Conservation (phyloP, 1,139 yeast species). For the Saccharomycopsis crataegensis region DNA sequence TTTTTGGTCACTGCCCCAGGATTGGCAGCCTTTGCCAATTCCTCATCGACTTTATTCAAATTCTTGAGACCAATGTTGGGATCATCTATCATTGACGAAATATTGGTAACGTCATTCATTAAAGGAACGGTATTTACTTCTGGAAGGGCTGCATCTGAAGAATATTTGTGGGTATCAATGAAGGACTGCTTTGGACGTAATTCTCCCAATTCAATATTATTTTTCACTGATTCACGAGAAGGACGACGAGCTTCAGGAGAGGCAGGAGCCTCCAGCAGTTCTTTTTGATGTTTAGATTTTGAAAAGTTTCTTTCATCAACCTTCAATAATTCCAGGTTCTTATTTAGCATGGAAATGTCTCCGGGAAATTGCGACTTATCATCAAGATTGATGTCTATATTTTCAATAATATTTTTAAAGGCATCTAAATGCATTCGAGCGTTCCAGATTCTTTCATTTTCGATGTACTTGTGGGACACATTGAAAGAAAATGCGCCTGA, state of each 20-base stretch:
- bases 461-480: neutral
- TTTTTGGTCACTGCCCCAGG: neutral
- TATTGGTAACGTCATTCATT: no score
- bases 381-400: slow-evolving; percentile 27
- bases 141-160: no score
- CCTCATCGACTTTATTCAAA: neutral
- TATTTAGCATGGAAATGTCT: no score
- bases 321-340: no score
- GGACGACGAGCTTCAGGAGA: neutral
- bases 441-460: neutral
- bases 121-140: no score
- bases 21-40: neutral
- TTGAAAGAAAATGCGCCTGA: no score
- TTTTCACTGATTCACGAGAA: neutral
- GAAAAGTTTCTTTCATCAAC: no score
- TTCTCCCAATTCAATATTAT: neutral
- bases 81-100: no score
- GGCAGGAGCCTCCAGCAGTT: no score
- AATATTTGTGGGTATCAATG: neutral
- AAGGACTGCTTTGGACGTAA: neutral
- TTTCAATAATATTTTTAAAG: neutral
- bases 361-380: neutral
- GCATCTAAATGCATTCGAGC: neutral
- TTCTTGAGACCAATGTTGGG: neutral
- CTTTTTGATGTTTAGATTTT: no score